phyloP scores from a whole-genome alignment of 257 asterid genomes.

The Sherardia arvensis region DNA sequence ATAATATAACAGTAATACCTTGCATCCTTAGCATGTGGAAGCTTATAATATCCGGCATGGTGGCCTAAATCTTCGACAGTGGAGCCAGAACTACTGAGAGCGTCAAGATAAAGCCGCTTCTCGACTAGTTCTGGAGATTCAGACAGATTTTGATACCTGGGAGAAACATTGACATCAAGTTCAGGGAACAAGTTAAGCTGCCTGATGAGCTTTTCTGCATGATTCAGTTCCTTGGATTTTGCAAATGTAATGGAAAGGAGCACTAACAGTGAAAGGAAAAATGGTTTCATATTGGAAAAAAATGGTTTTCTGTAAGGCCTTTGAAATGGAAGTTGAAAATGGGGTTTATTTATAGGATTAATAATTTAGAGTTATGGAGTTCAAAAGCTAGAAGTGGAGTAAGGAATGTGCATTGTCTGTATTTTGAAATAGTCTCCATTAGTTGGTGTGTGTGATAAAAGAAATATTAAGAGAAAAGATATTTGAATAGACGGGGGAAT shows the following conservation, averaged over 20 bases:
- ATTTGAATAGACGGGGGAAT: too few species aligned
- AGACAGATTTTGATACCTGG: not conserved
- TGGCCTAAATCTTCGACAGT: slow-evolving; percentile 29
- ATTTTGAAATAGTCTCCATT: too few species aligned
- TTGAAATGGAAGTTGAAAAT: not conserved
- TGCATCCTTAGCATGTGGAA: slow-evolving; percentile 27
- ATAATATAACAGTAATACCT: slow-evolving; percentile 14
- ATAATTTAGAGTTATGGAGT: not conserved
- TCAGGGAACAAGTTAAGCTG: slow-evolving; percentile 34
- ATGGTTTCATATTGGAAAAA: slow-evolving; percentile 9
- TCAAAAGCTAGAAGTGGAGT: slow-evolving; percentile 8
- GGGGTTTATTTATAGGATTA: not conserved
- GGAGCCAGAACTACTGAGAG: slow-evolving; percentile 20
- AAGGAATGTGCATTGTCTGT: slow-evolving; percentile 19
- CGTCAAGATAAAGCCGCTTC: slow-evolving; percentile 15
- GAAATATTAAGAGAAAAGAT: not conserved
- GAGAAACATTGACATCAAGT: slow-evolving; percentile 20
- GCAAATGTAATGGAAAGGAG: slow-evolving; percentile 11
- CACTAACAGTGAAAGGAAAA: slow-evolving; percentile 7
- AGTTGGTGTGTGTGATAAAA: slow-evolving; percentile 4
- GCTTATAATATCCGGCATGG: slow-evolving; percentile 40
- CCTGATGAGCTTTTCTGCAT: slow-evolving; percentile 25
- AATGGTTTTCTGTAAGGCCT: not conserved
- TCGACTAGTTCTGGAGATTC: slow-evolving; percentile 20
- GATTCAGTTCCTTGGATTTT: slow-evolving; percentile 13